A percentile compares a stretch with the other conserved stretches of the same genome.
phyloP scores from a whole-genome alignment of 2,329 filamentous ascomycete genomes.

The Colletotrichum sp. region DNA sequence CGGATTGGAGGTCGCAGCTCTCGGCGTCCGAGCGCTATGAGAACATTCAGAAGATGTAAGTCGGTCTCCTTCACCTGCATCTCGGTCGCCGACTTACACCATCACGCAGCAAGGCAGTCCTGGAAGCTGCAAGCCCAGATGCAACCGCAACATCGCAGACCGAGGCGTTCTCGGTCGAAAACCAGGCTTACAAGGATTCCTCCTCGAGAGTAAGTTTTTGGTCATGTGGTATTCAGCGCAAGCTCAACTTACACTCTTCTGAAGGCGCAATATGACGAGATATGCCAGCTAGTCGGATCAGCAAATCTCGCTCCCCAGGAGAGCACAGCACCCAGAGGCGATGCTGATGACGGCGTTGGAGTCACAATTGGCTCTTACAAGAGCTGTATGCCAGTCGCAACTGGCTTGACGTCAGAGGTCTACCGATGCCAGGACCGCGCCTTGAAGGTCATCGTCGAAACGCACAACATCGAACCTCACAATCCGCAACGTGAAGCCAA shows the following conservation, averaged over 20 bases:
- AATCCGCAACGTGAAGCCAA: conserved; percentile 80
- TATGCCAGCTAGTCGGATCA: conserved; percentile 36
- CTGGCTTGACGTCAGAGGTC: conserved; percentile 82
- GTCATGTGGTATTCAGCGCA: too few species aligned
- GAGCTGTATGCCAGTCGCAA: conserved; percentile 59
- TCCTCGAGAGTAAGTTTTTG: conserved; percentile 6
- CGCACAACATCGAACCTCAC: conserved; percentile 78
- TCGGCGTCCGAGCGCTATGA: conserved; percentile 67
- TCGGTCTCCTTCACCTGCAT: background rate
- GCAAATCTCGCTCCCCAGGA: conserved; percentile 13
- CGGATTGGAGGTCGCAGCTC: conserved; percentile 56
- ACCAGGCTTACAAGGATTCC: conserved; percentile 20
- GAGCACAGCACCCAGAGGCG: background rate
- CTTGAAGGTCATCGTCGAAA: conserved; percentile 84
- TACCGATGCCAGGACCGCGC: conserved; percentile 73
- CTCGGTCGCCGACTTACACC: background rate
- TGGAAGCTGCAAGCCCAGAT: conserved; percentile 6
- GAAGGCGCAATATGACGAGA: conserved; percentile 41
- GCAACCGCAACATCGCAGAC: conserved; percentile 14
- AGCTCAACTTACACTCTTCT: background rate
- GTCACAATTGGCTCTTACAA: conserved; percentile 58
- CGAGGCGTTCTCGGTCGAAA: conserved; percentile 22
- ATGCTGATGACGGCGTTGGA: conserved; percentile 31
- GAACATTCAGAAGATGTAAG: conserved; percentile 68
- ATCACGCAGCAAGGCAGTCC: conserved; percentile 4